Conservation (phyloP, 139 green algal genomes). For the Pleodorina starrii region DNA sequence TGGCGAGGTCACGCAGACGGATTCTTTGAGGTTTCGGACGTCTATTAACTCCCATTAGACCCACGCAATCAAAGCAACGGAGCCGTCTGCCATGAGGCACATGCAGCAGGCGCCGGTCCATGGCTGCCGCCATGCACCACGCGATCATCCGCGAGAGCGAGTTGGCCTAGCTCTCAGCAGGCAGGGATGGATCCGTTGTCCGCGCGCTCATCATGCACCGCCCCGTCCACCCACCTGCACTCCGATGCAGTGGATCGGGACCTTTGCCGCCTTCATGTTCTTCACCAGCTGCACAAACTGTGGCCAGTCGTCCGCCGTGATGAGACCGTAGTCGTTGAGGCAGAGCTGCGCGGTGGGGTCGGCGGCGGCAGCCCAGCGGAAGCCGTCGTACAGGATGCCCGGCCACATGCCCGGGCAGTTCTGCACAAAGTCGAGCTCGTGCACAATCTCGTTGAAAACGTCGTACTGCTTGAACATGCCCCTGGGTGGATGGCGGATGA, state of each 20-base stretch:
- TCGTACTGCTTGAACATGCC: conserved; percentile 14
- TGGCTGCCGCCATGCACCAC: no score
- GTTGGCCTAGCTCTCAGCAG: no score
- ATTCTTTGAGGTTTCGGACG: background rate
- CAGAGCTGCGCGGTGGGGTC: conserved; percentile 29
- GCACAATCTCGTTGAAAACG: conserved; percentile 31
- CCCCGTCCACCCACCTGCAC: conserved; percentile 3
- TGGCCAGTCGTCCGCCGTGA: background rate
- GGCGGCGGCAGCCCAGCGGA: conserved; percentile 25
- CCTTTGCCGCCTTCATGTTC: background rate
- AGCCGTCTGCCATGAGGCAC: no score
- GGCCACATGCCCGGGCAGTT: conserved; percentile 41
- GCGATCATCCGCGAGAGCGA: background rate
- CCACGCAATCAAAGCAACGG: no score
- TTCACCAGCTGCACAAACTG: conserved; percentile 18
- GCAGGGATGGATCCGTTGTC: no score
- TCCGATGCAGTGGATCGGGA: conserved; percentile 29
- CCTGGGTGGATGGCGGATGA: no score
- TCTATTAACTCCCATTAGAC: no score
- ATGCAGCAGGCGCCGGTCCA: no score
- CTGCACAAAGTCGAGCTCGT: background rate
- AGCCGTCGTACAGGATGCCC: conserved; percentile 25
- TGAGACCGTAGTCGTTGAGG: conserved; percentile 40
- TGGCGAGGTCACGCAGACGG: background rate
- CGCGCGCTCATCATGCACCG: no score